Percentiles rank a stretch among this genome's conserved stretches.
These are phyloP conservation scores for Talaromyces thailandensis DNA, from an alignment of 495 filamentous ascomycete species.

Conservation along the genomic window DNA sequence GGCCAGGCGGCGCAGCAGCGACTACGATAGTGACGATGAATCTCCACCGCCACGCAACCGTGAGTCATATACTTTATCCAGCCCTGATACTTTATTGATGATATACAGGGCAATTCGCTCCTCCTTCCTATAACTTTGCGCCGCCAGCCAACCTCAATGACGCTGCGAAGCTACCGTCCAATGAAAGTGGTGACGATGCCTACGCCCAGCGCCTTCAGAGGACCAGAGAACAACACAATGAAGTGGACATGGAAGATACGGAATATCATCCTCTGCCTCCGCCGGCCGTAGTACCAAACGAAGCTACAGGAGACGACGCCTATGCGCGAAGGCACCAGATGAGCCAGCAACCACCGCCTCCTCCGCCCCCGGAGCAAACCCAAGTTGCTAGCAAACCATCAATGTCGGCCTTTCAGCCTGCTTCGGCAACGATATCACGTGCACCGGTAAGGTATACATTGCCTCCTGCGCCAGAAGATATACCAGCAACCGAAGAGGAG, in stretches of 20 bases:
- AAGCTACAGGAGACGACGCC: conserved; percentile 61
- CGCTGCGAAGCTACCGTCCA: conserved; percentile 10
- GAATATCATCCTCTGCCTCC: conserved; percentile 25
- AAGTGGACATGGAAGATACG: conserved; percentile 14
- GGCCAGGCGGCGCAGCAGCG: conserved; percentile 39
- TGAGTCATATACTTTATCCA: conserved; percentile 27
- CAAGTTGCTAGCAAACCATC: conserved; percentile 11
- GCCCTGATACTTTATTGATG: not conserved
- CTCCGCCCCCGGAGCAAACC: conserved; percentile 17
- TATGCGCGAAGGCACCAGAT: conserved; percentile 56
- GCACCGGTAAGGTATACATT: conserved; percentile 78
- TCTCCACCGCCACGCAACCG: conserved; percentile 40
- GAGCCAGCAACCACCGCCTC: conserved; percentile 19
- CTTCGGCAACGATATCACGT: conserved; percentile 61
- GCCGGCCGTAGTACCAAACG: conserved; percentile 35
- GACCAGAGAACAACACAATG: conserved; percentile 10
- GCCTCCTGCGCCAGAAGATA: conserved; percentile 47
- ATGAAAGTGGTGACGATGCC: conserved; percentile 59
- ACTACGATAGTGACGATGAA: conserved; percentile 50
- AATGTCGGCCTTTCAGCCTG: conserved; percentile 31
- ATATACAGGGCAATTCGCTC: conserved; percentile 57
- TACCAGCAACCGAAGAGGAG: conserved; percentile 48
- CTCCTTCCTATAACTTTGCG: conserved; percentile 62
- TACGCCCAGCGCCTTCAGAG: conserved; percentile 55
- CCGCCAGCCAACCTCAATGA: conserved; percentile 53